Evolutionary conservation across 305 asterid genomes (phyloP).

Genomic region (Plantago rigida): DNA sequence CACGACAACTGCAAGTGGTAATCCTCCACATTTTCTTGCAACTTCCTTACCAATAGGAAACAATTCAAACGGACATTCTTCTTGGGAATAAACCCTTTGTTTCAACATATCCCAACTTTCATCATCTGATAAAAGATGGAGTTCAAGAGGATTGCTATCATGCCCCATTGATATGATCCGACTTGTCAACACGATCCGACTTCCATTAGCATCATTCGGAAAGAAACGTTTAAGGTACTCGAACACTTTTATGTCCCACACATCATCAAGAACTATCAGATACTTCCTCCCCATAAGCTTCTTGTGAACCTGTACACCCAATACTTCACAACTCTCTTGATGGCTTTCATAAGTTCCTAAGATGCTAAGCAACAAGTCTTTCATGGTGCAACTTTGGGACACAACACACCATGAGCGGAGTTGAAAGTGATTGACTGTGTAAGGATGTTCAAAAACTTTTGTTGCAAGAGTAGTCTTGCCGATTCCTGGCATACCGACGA

Average conservation of each 20-base stretch:
- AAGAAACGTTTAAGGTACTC: background rate
- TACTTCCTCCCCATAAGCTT: background rate
- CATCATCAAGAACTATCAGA: slow-evolving; percentile 6
- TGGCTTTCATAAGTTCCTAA: background rate
- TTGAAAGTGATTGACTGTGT: background rate
- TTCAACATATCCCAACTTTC: slow-evolving; percentile 2
- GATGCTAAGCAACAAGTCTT: background rate
- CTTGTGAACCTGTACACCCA: background rate
- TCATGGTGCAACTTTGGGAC: background rate
- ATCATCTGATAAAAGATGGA: slow-evolving; percentile 6
- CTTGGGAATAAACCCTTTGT: background rate
- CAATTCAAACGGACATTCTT: background rate
- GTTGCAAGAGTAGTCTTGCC: slow-evolving; percentile 7
- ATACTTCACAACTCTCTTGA: background rate
- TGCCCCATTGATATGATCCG: slow-evolving; percentile 5
- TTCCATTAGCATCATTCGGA: background rate
- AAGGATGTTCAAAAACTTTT: background rate
- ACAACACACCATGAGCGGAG: slow-evolving; percentile 10
- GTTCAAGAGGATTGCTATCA: background rate
- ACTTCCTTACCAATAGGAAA: background rate
- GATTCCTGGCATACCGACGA: slow-evolving; percentile 5
- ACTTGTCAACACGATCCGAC: slow-evolving; percentile 6
- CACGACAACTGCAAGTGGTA: slow-evolving; percentile 7
- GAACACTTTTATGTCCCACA: background rate
- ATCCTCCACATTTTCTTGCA: slow-evolving; percentile 6